These are phyloP conservation scores for Zostera marina DNA, from an alignment of 116 monocot genomes.

Conservation along the genomic window DNA sequence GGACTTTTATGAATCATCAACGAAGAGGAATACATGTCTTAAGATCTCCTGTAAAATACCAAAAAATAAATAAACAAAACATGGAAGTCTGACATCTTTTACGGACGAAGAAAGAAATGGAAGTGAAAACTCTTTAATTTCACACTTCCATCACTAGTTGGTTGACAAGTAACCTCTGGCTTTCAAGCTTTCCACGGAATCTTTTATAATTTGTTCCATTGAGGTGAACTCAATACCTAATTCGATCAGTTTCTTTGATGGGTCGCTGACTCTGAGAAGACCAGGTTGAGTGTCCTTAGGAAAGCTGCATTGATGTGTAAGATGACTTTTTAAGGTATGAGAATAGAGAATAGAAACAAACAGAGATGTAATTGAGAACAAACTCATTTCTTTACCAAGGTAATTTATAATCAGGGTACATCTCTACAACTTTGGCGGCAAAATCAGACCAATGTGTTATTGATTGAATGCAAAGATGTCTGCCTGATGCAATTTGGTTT, in stretches of 20 bases:
- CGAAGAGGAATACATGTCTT: too few relatives aligned
- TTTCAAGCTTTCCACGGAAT: constrained; percentile 64
- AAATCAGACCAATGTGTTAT: constrained; percentile 75
- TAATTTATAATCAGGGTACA: constrained; percentile 71
- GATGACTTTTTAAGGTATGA: too few relatives aligned
- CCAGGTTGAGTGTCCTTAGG: constrained; percentile 82
- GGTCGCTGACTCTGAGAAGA: constrained; percentile 36
- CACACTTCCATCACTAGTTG: background rate
- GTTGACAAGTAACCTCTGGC: constrained; percentile 51
- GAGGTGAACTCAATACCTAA: constrained; percentile 61
- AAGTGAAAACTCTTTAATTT: too few relatives aligned
- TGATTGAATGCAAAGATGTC: constrained; percentile 66
- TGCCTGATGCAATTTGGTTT: constrained; percentile 55
- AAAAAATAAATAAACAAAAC: too few relatives aligned
- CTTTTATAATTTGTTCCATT: constrained; percentile 70
- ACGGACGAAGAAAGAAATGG: too few relatives aligned
- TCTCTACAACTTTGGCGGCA: constrained; percentile 62
- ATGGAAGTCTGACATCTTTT: too few relatives aligned
- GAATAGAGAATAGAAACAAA: background rate
- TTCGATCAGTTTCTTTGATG: constrained; percentile 70
- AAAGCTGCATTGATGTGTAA: constrained; percentile 22
- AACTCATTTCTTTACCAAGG: constrained; percentile 28
- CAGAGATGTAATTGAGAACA: background rate
- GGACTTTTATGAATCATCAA: too few relatives aligned
- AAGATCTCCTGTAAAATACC: too few relatives aligned